These are phyloP conservation scores for Pichia sorboxylosa DNA, from an alignment of 1,139 yeast genomes.

Conservation along the genomic window DNA sequence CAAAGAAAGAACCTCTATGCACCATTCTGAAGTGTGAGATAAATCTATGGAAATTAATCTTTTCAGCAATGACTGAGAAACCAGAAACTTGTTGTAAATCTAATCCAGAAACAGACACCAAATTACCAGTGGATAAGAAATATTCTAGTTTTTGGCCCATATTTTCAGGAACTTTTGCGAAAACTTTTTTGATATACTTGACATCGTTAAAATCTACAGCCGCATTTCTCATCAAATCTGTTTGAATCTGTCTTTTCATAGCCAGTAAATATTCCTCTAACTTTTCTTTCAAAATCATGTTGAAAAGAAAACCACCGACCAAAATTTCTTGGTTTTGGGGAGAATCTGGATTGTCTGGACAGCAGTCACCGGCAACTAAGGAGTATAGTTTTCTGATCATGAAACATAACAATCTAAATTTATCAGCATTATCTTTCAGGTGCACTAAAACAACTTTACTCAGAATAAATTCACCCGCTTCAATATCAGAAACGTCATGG, in stretches of 20 bases:
- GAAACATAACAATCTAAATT: conserved; percentile 75
- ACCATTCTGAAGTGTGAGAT: conserved; percentile 98
- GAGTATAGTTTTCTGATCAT: conserved; percentile 94
- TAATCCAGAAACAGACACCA: conserved; percentile 92
- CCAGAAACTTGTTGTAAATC: conserved; percentile 98
- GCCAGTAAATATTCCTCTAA: conserved; percentile 81
- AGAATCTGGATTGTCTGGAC: conserved; percentile 98
- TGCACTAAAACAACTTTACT: conserved; percentile 84
- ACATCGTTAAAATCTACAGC: conserved; percentile 78
- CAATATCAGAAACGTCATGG: conserved; percentile 77
- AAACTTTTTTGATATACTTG: conserved; percentile 71
- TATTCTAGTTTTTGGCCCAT: conserved; percentile 92
- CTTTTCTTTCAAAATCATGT: conserved; percentile 93
- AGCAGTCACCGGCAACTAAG: conserved; percentile 91
- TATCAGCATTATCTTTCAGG: conserved; percentile 58
- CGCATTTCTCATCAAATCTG: conserved; percentile 71
- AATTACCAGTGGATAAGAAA: conserved; percentile 91
- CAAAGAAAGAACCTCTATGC: conserved; percentile 98
- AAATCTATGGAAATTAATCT: conserved; percentile 92
- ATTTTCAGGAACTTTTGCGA: conserved; percentile 75
- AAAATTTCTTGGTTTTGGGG: conserved; percentile 97
- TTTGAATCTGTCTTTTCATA: conserved; percentile 61
- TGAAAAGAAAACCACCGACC: conserved; percentile 91
- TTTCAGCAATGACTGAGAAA: conserved; percentile 96
- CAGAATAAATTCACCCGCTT: conserved; percentile 80